Evolutionary conservation across 1,139 yeast genomes (phyloP), one percentile per base, ranked within the genome.

Genomic region (Nakaseomyces sp.): DNA sequence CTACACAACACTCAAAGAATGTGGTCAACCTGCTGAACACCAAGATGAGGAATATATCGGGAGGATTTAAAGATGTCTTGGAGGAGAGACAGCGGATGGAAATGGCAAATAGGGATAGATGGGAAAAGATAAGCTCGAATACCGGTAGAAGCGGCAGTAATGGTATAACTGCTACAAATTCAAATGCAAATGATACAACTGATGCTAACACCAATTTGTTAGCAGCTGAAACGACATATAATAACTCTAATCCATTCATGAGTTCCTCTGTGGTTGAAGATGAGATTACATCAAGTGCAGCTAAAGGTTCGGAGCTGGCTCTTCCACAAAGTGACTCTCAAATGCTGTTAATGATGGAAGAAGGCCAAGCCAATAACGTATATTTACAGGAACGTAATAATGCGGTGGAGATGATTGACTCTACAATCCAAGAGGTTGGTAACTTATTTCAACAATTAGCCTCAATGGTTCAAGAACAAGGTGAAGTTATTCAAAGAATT

Each of bases 401-500:
- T 37, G 98, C 98, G 0, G 96, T 91, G 41, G 97, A 91, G 61
- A 87, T 96, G 2, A 91, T 91, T 43, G 99, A 91, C 61, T 76
- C 89, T 19, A 91, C 98, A 0, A 91, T 91, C 49, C 93, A 89
- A 58, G 98, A 91, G 64, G 95, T 91, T 37, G 99, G 99, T 25
- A 85, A 86, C 45, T 73, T 91, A 51, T 91, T 93, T 67, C 93
- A 86, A 55, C 98, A 91, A 65, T 72, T 91, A 56, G 96, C 97
- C 3, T 84, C 95, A 2, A 89, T 91, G 97, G 96, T 91, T 10
- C 89, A 87, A 49, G 98, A 93, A 64, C 99, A 91, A 66, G 93
- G 97, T 37, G 98, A 91, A 57, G 85, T 83, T 22, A 91, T 91
- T 46, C 98, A 91, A 63, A 73, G 97, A 58, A 91, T 91, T 51